Evolutionary conservation across 768 basidiomycete species (phyloP).

Genomic region (Cystofilobasidium capitatum): DNA sequence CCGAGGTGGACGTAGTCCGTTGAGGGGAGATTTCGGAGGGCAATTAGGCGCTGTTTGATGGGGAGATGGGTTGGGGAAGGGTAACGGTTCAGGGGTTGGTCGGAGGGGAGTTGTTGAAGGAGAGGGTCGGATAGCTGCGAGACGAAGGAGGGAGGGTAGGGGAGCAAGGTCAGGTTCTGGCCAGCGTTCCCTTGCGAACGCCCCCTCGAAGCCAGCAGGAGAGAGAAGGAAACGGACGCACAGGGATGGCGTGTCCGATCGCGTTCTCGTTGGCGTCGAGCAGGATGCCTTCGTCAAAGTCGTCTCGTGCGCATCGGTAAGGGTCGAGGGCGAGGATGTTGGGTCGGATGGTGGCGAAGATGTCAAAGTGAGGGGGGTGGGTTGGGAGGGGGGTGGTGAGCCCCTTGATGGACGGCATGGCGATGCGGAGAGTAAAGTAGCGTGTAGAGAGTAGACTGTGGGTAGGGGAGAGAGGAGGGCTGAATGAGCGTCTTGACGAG

Average conservation of each 20-base stretch:
- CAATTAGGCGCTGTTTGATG: slow-evolving; percentile 67
- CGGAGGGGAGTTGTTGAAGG: slow-evolving; percentile 21
- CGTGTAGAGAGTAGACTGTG: too few species aligned
- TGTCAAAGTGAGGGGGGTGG: slow-evolving; percentile 62
- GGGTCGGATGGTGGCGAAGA: slow-evolving; percentile 75
- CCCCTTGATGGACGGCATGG: slow-evolving; percentile 25
- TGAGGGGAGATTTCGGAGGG: slow-evolving; percentile 58
- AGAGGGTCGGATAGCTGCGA: slow-evolving; percentile 22
- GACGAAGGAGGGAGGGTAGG: slow-evolving; percentile 20
- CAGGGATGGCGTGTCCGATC: slow-evolving; percentile 68
- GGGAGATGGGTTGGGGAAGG: slow-evolving; percentile 78
- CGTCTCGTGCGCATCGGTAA: slow-evolving; percentile 91
- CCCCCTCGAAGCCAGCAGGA: neutral
- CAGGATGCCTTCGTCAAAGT: slow-evolving; percentile 73
- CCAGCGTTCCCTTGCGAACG: too few species aligned
- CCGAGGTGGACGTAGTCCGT: slow-evolving; percentile 72
- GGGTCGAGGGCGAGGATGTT: slow-evolving; percentile 87
- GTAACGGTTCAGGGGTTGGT: slow-evolving; percentile 64
- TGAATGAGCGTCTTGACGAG: too few species aligned
- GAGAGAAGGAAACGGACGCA: slow-evolving; percentile 11
- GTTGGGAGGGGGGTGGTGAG: slow-evolving; percentile 12
- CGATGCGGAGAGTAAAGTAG: too few species aligned
- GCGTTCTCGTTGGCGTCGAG: slow-evolving; percentile 98
- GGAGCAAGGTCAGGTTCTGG: neutral
- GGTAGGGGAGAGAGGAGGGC: too few species aligned